Percentiles rank a stretch among this genome's conserved stretches.
Conservation (phyloP, 202 grass and related monocot species). For the Carex sylvatica region DNA sequence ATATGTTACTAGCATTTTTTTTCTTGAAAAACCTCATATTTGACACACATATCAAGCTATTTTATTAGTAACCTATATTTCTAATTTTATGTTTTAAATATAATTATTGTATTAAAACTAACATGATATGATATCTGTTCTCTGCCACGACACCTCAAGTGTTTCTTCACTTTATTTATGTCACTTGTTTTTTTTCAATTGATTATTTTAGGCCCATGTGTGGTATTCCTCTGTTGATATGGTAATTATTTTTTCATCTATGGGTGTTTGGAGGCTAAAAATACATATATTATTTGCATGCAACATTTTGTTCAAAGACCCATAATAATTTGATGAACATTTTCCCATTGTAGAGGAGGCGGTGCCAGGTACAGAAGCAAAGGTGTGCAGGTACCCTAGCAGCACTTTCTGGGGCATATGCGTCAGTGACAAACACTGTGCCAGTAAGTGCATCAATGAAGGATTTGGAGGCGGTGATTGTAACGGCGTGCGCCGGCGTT, state of each 20-base stretch:
- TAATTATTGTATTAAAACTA: too few relatives aligned
- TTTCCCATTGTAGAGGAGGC: slow-evolving; percentile 5
- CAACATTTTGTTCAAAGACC: background rate
- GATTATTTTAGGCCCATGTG: background rate
- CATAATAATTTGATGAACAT: background rate
- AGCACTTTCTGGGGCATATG: slow-evolving; percentile 16
- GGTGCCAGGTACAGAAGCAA: slow-evolving; percentile 24
- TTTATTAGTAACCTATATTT: too few relatives aligned
- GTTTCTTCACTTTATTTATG: too few relatives aligned
- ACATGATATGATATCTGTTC: too few relatives aligned
- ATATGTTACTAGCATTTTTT: too few relatives aligned
- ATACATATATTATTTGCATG: background rate
- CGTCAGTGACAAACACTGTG: slow-evolving; percentile 15
- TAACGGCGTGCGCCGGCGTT: slow-evolving; percentile 24
- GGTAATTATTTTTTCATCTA: background rate
- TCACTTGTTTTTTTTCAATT: too few relatives aligned
- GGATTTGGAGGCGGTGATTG: slow-evolving; percentile 34
- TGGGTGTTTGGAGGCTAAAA: background rate
- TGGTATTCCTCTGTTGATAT: background rate
- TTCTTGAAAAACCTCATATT: too few relatives aligned
- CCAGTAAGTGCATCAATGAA: slow-evolving; percentile 21
- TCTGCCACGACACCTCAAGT: too few relatives aligned
- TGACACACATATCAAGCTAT: too few relatives aligned
- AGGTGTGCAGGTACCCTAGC: slow-evolving; percentile 24
- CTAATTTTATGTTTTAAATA: too few relatives aligned